These are phyloP conservation scores for Polygonum aviculare DNA, from an alignment of 148 eudicot species.

Conservation along the genomic window DNA sequence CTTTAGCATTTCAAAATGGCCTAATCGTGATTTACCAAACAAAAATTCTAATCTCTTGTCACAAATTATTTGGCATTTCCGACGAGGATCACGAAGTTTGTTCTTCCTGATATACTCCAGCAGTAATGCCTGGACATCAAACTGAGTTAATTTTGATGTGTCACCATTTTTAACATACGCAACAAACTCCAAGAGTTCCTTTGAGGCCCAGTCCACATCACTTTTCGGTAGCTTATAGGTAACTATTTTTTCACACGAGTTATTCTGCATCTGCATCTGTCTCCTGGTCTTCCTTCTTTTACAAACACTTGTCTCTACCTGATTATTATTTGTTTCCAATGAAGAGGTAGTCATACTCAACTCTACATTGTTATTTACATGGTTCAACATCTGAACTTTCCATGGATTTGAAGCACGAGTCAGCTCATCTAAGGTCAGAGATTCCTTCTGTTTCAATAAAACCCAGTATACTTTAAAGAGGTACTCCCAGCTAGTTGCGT, in stretches of 20 bases:
- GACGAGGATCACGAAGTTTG: constrained; percentile 78
- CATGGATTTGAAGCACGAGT: constrained; percentile 61
- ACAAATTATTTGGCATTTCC: constrained; percentile 74
- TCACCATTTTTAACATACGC: constrained; percentile 86
- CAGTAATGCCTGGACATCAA: constrained; percentile 76
- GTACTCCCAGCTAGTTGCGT: constrained; percentile 86
- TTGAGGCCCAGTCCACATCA: constrained; percentile 66
- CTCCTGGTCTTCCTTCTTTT: constrained; percentile 40
- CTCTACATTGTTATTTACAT: constrained; percentile 15
- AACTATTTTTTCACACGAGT: constrained; percentile 17
- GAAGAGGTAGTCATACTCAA: constrained; percentile 12
- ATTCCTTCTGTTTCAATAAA: constrained; percentile 54
- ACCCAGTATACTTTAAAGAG: constrained; percentile 91
- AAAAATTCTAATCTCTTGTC: constrained; percentile 61
- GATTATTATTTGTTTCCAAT: constrained; percentile 18
- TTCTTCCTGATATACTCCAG: constrained; percentile 76
- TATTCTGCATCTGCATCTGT: constrained; percentile 19
- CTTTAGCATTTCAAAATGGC: constrained; percentile 89
- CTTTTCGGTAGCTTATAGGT: constrained; percentile 6
- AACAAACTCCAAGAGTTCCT: constrained; percentile 80
- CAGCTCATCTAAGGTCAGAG: constrained; percentile 60
- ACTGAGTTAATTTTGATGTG: constrained; percentile 55
- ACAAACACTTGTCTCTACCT: constrained; percentile 25
- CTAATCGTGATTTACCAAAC: constrained; percentile 68
- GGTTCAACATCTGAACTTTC: constrained; percentile 26